Conservation (phyloP, 495 filamentous ascomycete species). For the Cryomyces minteri region DNA sequence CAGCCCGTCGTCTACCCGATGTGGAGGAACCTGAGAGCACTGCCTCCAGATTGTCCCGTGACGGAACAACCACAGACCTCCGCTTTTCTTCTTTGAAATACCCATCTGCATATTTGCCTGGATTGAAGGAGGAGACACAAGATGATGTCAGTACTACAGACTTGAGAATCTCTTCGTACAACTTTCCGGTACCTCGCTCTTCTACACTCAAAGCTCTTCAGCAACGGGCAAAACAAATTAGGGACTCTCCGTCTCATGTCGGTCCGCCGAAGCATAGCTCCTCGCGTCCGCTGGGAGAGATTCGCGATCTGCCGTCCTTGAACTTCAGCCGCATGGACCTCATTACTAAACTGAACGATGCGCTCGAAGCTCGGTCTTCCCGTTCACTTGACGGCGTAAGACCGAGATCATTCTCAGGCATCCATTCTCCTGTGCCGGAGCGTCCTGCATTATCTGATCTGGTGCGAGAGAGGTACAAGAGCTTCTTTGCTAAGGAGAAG, state of each 20-base stretch:
- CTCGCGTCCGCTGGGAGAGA: constrained; percentile 11
- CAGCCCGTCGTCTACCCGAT: neutral
- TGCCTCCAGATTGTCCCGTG: constrained; percentile 1
- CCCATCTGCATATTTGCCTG: constrained; percentile 12
- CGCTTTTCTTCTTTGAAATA: constrained; percentile 8
- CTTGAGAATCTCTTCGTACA: constrained; percentile 9
- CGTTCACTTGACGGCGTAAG: constrained; percentile 10
- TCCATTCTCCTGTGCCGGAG: constrained; percentile 10
- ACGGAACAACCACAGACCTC: constrained; percentile 8
- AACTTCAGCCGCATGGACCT: constrained; percentile 23
- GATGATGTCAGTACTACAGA: constrained; percentile 19
- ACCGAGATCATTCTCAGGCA: constrained; percentile 2
- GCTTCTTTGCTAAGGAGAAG: constrained; percentile 18
- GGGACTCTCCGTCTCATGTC: constrained; percentile 6
- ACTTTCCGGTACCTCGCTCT: constrained; percentile 7
- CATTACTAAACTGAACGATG: constrained; percentile 18
- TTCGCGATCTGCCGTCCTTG: constrained; percentile 17
- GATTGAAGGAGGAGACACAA: constrained; percentile 21
- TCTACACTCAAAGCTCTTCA: constrained; percentile 1
- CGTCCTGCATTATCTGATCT: constrained; percentile 12
- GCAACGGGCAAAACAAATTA: constrained; percentile 4
- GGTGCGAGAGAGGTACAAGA: constrained; percentile 17
- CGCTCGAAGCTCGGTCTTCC: constrained; percentile 11
- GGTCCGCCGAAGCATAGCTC: constrained; percentile 2
- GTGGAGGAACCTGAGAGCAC: neutral